Base-by-base conservation (phyloP, 2,329 filamentous ascomycete species). In the Grosmannia serpens region DNA sequence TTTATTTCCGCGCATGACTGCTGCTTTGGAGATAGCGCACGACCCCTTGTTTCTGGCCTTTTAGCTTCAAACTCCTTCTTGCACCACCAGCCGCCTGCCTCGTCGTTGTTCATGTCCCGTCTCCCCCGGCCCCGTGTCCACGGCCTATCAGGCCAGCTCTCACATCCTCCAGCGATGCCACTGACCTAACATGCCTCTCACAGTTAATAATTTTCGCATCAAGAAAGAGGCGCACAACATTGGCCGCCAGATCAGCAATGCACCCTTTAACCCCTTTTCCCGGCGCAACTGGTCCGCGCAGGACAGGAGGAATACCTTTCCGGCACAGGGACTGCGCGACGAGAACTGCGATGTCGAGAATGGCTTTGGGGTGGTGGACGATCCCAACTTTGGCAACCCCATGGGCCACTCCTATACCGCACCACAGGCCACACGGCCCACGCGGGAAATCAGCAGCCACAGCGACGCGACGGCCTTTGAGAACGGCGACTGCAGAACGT, bases 181-280 rank as follows among this genome's bases (percentile, higher is more conserved):
- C 29, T 33, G 15, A 17, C 53, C 62, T 62, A 61, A 64, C 59
- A 63, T 64, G 60, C 10, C 47, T 27, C 15, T 31, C n/a, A 52
- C 67, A 79, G 77, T 77, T 70, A 79, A 79, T 63, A 67, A 71
- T 49, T 75, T 71, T 64, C 69, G 68, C 56, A 72, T 75, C 62
- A 79, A 74, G 69, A 71, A 72, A 60, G 67, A 70, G 59, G 77
- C 77, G 60, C 74, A 75, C 60, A 69, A 62, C 26, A 65, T 76
- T 50, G 74, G 75, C 55, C 73, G 75, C 58, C 67, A 71, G 41
- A 69, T 69, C 57, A 62, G 66, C 55, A 70, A 73, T 58, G 69
- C 73, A 26, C 64, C 66, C 26, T 75, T 71, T 70, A 78, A 77
- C 33, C 74, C 73, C 9, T 78, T 78, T 56, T 70, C 73, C 10